Evolutionary conservation across 495 filamentous ascomycete genomes (phyloP).

Genomic region (Trichoderma reesei): DNA sequence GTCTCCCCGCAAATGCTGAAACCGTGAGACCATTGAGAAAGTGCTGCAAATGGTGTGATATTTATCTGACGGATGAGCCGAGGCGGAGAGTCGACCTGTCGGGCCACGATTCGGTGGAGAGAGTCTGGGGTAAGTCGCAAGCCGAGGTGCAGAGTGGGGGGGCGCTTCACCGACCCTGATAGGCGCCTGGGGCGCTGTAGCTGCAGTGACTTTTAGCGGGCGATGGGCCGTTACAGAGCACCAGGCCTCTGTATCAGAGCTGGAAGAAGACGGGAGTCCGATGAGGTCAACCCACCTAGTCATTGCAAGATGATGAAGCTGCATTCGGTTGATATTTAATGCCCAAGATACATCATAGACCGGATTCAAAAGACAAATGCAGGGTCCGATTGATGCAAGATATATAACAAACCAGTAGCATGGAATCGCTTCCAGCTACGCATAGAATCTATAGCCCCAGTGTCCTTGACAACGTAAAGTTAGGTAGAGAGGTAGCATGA

Average conservation of each 20-base stretch:
- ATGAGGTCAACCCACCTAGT: too few relatives aligned
- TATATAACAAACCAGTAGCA: not conserved
- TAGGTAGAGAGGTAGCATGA: not conserved
- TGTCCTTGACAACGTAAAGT: not conserved
- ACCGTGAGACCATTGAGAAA: not conserved
- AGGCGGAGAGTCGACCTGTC: not conserved
- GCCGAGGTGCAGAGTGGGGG: constrained; percentile 6
- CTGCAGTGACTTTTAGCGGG: not conserved
- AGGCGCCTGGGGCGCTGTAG: too few relatives aligned
- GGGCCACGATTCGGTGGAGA: not conserved
- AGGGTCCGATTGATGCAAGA: not conserved
- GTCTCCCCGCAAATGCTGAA: not conserved
- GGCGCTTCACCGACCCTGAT: not conserved
- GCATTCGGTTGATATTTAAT: too few relatives aligned
- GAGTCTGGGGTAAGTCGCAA: constrained; percentile 5
- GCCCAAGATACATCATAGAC: too few relatives aligned
- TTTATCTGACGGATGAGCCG: constrained; percentile 1
- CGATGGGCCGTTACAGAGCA: not conserved
- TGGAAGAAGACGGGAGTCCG: too few relatives aligned
- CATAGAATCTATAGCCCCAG: constrained; percentile 6
- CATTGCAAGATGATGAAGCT: too few relatives aligned
- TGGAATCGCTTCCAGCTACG: constrained; percentile 3
- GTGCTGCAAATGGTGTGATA: not conserved
- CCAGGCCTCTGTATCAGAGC: too few relatives aligned
- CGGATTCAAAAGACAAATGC: too few relatives aligned